Percentiles rank a stretch among this genome's conserved stretches.
Conservation (phyloP, 768 basidiomycete genomes). For the Chalciporus sphaerocephalus region DNA sequence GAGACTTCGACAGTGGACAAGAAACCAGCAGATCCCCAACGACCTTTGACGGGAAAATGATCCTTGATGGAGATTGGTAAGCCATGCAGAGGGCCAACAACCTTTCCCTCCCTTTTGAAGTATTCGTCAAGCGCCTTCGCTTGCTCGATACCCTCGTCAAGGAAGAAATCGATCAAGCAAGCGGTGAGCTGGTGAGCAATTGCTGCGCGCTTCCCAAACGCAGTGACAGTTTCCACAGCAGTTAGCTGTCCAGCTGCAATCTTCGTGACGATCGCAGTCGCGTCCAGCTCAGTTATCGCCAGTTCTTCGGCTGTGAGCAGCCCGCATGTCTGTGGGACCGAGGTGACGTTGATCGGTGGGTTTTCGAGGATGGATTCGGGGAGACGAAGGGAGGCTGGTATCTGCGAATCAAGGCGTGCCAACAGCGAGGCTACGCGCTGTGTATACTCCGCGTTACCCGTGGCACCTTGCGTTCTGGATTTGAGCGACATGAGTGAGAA, state of each 20-base stretch:
- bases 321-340: slow-evolving; percentile 19
- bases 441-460: slow-evolving; percentile 6
- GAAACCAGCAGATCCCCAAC: slow-evolving; percentile 37
- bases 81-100: slow-evolving; percentile 35
- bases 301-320: slow-evolving; percentile 24
- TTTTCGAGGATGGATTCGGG: slow-evolving; percentile 3
- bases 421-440: slow-evolving; percentile 1
- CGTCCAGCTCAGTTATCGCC: slow-evolving; percentile 30
- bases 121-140: slow-evolving; percentile 38
- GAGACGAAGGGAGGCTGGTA: slow-evolving; percentile 6
- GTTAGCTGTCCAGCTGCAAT: slow-evolving; percentile 26
- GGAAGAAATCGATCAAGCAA: slow-evolving; percentile 35
- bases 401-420: slow-evolving; percentile 10
- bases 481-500: background rate
- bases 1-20: slow-evolving; percentile 21
- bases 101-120: slow-evolving; percentile 32
- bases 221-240: slow-evolving; percentile 32
- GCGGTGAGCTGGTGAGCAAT: slow-evolving; percentile 39
- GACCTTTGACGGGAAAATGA: slow-evolving; percentile 37
- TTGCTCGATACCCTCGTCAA: slow-evolving; percentile 31
- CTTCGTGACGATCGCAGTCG: slow-evolving; percentile 24
- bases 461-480: slow-evolving; percentile 6
- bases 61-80: slow-evolving; percentile 37
- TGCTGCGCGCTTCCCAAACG: slow-evolving; percentile 41
- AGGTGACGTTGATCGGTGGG: slow-evolving; percentile 15